Percentiles rank a stretch among this genome's conserved stretches.
phyloP scores from a whole-genome alignment of 1,284 basidiomycete genomes.

The Sporisorium graminicola region DNA sequence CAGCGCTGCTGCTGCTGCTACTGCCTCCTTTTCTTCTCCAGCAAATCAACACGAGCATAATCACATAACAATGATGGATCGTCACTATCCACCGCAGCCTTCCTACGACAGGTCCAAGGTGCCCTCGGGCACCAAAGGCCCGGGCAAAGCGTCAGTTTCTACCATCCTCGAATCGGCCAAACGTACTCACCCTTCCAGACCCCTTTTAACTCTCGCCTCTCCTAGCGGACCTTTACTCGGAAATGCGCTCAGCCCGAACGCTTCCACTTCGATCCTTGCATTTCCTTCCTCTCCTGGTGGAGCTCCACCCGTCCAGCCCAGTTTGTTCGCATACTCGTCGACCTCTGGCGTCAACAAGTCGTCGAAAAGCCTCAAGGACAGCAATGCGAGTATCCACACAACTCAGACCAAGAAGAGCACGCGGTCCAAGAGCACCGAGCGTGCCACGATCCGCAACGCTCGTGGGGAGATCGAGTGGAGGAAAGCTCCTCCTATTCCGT shows the following conservation, averaged over 20 bases:
- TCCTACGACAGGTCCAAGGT: conserved; percentile 5
- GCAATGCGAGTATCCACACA: conserved; percentile 32
- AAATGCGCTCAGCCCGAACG: conserved; percentile 26
- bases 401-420: conserved; percentile 22
- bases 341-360: conserved; percentile 1
- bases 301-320: conserved; percentile 43
- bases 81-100: conserved; percentile 29
- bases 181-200: conserved; percentile 15
- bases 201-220: neutral
- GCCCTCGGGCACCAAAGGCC: conserved; percentile 14
- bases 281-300: conserved; percentile 18
- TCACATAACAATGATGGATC: conserved; percentile 21
- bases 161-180: conserved; percentile 49
- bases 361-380: conserved; percentile 36
- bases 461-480: conserved; percentile 56
- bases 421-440: conserved; percentile 29
- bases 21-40: neutral
- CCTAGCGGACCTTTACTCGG: conserved; percentile 21
- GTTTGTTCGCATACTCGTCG: conserved; percentile 42
- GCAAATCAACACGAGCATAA: neutral
- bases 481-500: conserved; percentile 21
- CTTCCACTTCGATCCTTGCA: conserved; percentile 3
- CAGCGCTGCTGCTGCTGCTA: neutral
- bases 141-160: conserved; percentile 30
- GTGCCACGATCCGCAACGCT: conserved; percentile 43